Evolutionary conservation across 345 rosid species (phyloP).

Genomic region (Syzygium oleosum): DNA sequence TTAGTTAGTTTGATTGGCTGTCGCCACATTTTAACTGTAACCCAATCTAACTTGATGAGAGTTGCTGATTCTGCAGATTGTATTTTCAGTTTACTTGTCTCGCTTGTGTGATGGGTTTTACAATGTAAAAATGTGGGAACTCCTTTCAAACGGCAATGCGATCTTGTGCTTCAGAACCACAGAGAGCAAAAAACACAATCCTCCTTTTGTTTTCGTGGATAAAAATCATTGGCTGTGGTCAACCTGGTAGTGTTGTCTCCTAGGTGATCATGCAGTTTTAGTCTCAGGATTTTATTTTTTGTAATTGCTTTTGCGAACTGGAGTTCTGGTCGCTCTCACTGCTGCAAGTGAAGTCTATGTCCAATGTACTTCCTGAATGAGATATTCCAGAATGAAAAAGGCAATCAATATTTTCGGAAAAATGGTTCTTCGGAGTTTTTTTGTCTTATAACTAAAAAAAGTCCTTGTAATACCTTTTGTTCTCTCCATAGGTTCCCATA

Average conservation of each 20-base stretch:
- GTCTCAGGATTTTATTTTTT: not conserved
- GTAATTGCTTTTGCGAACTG: not conserved
- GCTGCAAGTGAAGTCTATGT: not conserved
- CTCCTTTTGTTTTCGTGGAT: not conserved
- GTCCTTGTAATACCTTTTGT: not conserved
- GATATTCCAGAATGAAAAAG: not conserved
- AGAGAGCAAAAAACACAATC: not conserved
- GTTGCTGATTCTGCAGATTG: too few species aligned
- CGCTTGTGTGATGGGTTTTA: not conserved
- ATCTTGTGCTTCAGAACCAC: not conserved
- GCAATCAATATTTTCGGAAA: not conserved
- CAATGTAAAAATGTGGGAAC: not conserved
- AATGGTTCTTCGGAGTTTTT: not conserved
- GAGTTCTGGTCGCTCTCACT: not conserved
- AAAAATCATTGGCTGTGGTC: not conserved
- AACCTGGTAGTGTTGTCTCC: not conserved
- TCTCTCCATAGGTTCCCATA: slow-evolving; percentile 58
- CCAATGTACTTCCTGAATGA: not conserved
- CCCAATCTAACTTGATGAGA: too few species aligned
- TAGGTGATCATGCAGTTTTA: not conserved
- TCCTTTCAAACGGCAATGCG: not conserved
- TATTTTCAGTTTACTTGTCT: not conserved
- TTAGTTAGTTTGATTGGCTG: not conserved
- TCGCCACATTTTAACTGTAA: too few species aligned
- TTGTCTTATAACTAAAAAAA: not conserved